Evolutionary conservation across 2,329 filamentous ascomycete genomes (phyloP).

Genomic region (Cladosporium sp.): DNA sequence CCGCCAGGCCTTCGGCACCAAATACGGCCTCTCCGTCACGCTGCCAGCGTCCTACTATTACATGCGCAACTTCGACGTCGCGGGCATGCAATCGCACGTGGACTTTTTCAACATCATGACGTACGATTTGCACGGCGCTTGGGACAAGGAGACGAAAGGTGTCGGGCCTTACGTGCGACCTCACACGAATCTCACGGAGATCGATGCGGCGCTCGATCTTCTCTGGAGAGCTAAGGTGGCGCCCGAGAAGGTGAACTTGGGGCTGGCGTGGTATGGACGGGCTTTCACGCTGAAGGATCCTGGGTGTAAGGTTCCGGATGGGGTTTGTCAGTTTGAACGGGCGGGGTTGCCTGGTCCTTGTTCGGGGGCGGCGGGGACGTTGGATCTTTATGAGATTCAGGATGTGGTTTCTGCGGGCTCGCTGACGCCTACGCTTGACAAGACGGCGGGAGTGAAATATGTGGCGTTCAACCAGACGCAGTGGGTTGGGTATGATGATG

Average conservation of each 20-base stretch:
- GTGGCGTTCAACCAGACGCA: conserved; percentile 30
- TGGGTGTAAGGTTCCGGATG: conserved; percentile 16
- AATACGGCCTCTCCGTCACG: conserved; percentile 14
- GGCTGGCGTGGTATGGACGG: conserved; percentile 44
- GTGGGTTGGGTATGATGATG: conserved; percentile 38
- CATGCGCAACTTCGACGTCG: conserved; percentile 23
- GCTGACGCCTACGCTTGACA: conserved; percentile 14
- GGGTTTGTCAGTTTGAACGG: conserved; percentile 15
- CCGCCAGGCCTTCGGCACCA: conserved; percentile 29
- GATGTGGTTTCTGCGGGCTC: conserved; percentile 17
- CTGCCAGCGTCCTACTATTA: conserved; percentile 28
- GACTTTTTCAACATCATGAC: conserved; percentile 42
- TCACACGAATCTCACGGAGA: conserved; percentile 44
- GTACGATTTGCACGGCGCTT: conserved; percentile 39
- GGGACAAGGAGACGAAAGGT: conserved; percentile 30
- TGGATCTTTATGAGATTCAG: conserved; percentile 21
- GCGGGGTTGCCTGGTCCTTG: conserved; percentile 25
- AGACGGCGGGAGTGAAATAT: conserved; percentile 24
- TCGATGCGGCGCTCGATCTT: conserved; percentile 38
- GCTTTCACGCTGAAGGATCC: conserved; percentile 27
- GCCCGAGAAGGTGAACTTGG: conserved; percentile 40
- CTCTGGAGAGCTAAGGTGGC: conserved; percentile 42
- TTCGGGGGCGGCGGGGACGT: conserved; percentile 18
- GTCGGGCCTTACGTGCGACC: conserved; percentile 26
- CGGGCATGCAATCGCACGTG: conserved; percentile 1